phyloP scores from a whole-genome alignment of 208 protist species.

The Jaenimonas drosophilae region DNA sequence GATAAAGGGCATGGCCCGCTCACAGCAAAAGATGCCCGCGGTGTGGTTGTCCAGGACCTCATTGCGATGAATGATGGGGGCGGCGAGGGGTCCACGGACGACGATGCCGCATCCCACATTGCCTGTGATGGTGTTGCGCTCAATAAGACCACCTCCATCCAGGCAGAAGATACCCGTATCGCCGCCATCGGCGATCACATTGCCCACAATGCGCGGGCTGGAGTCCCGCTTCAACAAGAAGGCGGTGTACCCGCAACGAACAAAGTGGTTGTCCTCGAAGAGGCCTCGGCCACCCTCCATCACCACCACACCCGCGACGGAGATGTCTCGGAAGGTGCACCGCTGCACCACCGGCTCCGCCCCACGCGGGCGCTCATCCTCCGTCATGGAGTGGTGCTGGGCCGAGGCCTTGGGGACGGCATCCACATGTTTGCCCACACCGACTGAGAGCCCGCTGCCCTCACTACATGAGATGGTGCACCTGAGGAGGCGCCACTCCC shows the following conservation, averaged over 20 bases:
- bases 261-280: constrained; percentile 67
- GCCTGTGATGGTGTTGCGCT: constrained; percentile 70
- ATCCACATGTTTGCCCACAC: no score
- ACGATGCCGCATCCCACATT: constrained; percentile 80
- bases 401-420: no score
- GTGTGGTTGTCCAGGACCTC: constrained; percentile 55
- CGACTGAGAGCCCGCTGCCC: constrained; percentile 60
- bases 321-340: constrained; percentile 72
- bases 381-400: no score
- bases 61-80: constrained; percentile 57
- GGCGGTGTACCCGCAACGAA: constrained; percentile 67
- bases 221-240: constrained; percentile 65
- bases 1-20: constrained; percentile 49
- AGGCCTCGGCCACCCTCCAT: constrained; percentile 47
- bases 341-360: constrained; percentile 58
- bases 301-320: constrained; percentile 58
- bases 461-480: constrained; percentile 68
- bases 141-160: constrained; percentile 53
- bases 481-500: constrained; percentile 53
- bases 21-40: constrained; percentile 79
- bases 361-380: no score
- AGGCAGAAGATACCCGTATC: constrained; percentile 85
- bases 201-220: constrained; percentile 34
- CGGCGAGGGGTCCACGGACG: constrained; percentile 35
- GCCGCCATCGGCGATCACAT: constrained; percentile 54